phyloP scores from a whole-genome alignment of 345 rosid genomes.

The Physaria fendleri region DNA sequence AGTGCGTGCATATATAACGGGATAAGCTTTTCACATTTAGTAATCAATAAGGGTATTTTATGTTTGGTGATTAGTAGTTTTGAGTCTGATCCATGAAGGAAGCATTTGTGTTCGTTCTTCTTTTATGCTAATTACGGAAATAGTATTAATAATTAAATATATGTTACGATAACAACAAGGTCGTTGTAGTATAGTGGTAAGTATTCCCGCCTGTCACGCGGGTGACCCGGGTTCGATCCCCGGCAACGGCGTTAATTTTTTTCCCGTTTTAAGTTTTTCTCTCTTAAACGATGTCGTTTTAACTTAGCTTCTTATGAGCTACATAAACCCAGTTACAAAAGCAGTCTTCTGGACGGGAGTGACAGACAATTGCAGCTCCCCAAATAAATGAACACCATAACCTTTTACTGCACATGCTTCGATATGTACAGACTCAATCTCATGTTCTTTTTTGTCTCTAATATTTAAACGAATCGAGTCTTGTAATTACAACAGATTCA shows the following conservation, averaged over 20 bases:
- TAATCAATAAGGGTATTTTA: no score
- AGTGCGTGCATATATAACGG: no score
- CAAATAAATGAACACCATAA: background rate
- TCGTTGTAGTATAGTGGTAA: constrained; percentile 53
- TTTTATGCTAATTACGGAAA: no score
- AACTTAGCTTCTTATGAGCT: background rate
- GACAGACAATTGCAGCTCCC: background rate
- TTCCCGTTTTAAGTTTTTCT: background rate
- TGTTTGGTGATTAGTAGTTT: no score
- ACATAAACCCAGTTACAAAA: background rate
- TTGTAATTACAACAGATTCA: background rate
- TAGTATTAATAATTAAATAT: no score
- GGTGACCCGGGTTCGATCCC: constrained; percentile 97
- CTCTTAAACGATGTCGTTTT: background rate
- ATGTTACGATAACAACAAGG: background rate
- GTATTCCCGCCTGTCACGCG: constrained; percentile 97
- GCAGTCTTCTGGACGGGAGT: background rate
- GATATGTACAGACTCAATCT: constrained; percentile 19
- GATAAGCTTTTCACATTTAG: no score
- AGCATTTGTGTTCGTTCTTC: no score
- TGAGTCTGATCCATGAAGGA: no score
- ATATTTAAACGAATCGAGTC: constrained; percentile 12
- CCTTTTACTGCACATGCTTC: constrained; percentile 10
- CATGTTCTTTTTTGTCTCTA: background rate
- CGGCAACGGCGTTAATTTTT: constrained; percentile 87